Conservation (phyloP, 1,139 yeast genomes). For the Zygosaccharomyces pseudobailii region DNA sequence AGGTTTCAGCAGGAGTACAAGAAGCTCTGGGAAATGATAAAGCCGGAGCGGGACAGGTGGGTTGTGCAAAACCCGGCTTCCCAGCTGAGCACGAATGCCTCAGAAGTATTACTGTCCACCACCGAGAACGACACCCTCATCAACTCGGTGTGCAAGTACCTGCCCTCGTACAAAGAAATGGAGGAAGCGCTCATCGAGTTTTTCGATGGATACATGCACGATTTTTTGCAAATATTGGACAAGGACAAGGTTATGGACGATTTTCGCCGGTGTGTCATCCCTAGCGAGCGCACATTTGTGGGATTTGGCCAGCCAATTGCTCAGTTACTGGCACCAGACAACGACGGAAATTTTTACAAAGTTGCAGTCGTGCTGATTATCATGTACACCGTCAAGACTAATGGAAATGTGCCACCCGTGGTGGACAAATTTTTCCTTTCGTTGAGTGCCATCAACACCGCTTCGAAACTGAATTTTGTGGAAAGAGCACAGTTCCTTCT, state of each 20-base stretch:
- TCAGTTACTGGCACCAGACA: constrained; percentile 12
- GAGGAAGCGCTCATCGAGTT: constrained; percentile 12
- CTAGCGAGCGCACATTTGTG: neutral
- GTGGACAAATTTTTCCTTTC: constrained; percentile 17
- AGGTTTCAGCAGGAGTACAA: constrained; percentile 21
- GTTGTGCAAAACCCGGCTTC: constrained; percentile 11
- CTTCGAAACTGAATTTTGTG: constrained; percentile 21
- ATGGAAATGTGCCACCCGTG: constrained; percentile 16
- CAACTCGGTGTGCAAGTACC: constrained; percentile 15
- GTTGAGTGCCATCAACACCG: constrained; percentile 21
- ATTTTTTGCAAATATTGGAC: constrained; percentile 21
- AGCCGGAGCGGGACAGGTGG: constrained; percentile 23
- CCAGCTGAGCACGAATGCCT: neutral
- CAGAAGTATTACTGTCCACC: constrained; percentile 2
- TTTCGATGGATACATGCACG: constrained; percentile 20
- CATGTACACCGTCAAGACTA: constrained; percentile 18
- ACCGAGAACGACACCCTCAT: constrained; percentile 9
- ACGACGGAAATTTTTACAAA: constrained; percentile 22
- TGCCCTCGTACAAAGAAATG: constrained; percentile 25
- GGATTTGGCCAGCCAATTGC: constrained; percentile 6
- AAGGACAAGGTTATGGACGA: constrained; percentile 22
- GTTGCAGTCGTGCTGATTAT: constrained; percentile 26
- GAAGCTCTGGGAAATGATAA: constrained; percentile 24
- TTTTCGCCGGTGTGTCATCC: constrained; percentile 6
- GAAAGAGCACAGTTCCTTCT: constrained; percentile 30